Evolutionary conservation across 495 filamentous ascomycete species (phyloP).

Genomic region (Neurospora terricola): DNA sequence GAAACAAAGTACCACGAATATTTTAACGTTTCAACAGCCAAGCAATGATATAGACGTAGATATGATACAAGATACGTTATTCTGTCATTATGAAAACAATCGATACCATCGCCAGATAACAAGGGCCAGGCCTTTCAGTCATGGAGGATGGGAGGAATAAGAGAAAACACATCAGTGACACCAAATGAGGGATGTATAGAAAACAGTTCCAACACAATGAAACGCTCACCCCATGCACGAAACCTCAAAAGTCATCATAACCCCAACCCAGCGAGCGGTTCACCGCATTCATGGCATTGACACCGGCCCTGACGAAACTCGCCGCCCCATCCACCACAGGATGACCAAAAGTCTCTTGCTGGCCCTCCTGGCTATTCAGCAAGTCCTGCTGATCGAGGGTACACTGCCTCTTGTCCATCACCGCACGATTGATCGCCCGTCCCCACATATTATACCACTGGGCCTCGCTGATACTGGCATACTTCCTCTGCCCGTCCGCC

Average conservation of each 20-base stretch:
- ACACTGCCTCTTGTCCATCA: slow-evolving; percentile 30
- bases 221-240: neutral
- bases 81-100: neutral
- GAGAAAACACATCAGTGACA: neutral
- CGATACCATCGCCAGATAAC: neutral
- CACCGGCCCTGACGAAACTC: slow-evolving; percentile 24
- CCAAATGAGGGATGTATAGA: neutral
- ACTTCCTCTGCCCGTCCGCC: slow-evolving; percentile 23
- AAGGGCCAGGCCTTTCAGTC: neutral
- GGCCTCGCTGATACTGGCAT: slow-evolving; percentile 36
- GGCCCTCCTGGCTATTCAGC: slow-evolving; percentile 23
- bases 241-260: slow-evolving; percentile 4
- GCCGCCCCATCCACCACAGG: slow-evolving; percentile 19
- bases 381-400: slow-evolving; percentile 33
- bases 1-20: neutral
- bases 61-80: neutral
- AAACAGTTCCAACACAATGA: neutral
- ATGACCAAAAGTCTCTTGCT: slow-evolving; percentile 16
- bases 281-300: slow-evolving; percentile 34
- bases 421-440: slow-evolving; percentile 29
- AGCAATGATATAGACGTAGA: neutral
- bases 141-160: neutral
- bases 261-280: slow-evolving; percentile 41
- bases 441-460: slow-evolving; percentile 41
- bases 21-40: neutral